Conservation (phyloP, 345 rosid species). For the Gossypium stocksii region DNA sequence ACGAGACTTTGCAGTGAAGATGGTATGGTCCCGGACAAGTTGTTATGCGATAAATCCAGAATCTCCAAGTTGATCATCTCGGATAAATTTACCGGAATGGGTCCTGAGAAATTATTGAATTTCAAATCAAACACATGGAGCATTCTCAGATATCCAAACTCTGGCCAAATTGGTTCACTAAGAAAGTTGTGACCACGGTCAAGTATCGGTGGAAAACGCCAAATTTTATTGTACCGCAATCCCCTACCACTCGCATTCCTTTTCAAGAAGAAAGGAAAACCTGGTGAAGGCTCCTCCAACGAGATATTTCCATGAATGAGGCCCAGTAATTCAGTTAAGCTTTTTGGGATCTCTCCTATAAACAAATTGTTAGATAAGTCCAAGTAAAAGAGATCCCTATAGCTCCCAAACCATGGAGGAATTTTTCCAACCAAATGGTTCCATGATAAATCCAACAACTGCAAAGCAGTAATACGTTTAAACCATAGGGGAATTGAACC, state of each 20-base stretch:
- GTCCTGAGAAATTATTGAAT: neutral
- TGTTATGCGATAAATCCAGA: neutral
- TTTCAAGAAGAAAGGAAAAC: neutral
- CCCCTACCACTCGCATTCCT: neutral
- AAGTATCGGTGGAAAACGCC: neutral
- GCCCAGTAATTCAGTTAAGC: neutral
- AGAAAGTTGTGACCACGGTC: neutral
- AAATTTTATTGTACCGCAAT: neutral
- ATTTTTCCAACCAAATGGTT: neutral
- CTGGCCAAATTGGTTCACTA: neutral
- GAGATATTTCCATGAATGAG: neutral
- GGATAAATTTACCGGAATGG: neutral
- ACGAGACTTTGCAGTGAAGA: neutral
- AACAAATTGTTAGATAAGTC: neutral
- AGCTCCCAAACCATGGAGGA: neutral
- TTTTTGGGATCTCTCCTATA: neutral
- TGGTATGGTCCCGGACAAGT: neutral
- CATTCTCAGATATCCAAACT: neutral
- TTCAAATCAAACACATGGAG: neutral
- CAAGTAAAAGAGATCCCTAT: neutral
- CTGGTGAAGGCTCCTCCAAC: neutral
- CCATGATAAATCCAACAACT: constrained; percentile 2
- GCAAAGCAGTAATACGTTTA: neutral
- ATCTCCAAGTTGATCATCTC: neutral
- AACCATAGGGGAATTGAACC: neutral